Conservation (phyloP, 1,139 yeast species). For the Suhomyces bolitotheri region DNA sequence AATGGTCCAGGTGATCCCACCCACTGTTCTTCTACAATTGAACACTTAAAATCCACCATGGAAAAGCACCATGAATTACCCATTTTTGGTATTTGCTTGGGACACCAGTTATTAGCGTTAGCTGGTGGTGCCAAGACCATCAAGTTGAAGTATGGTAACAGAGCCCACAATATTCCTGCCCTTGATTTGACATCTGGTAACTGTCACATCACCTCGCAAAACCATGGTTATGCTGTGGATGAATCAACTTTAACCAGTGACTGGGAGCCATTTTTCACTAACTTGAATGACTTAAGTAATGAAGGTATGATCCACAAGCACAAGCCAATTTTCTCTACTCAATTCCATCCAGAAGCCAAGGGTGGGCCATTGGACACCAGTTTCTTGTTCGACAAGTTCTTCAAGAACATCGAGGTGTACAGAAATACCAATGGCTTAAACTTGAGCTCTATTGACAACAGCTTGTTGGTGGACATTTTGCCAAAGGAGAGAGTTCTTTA, state of each 20-base stretch:
- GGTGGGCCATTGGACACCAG: slow-evolving; percentile 97
- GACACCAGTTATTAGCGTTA: slow-evolving; percentile 92
- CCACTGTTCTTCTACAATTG: slow-evolving; percentile 80
- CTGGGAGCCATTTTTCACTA: slow-evolving; percentile 84
- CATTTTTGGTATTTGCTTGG: slow-evolving; percentile 94
- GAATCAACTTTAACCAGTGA: slow-evolving; percentile 70
- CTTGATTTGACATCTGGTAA: slow-evolving; percentile 84
- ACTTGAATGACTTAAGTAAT: slow-evolving; percentile 91
- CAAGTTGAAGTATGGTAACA: slow-evolving; percentile 94
- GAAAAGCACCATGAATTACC: slow-evolving; percentile 66
- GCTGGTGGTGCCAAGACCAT: slow-evolving; percentile 93
- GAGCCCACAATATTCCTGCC: slow-evolving; percentile 98
- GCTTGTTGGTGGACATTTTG: slow-evolving; percentile 73
- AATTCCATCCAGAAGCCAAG: slow-evolving; percentile 98
- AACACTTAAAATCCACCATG: slow-evolving; percentile 73
- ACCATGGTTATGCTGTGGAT: slow-evolving; percentile 98
- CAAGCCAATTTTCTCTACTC: slow-evolving; percentile 91
- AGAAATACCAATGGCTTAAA: slow-evolving; percentile 46
- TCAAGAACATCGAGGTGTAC: slow-evolving; percentile 64
- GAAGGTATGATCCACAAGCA: slow-evolving; percentile 93
- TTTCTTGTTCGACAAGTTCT: slow-evolving; percentile 86
- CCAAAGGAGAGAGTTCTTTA: slow-evolving; percentile 78
- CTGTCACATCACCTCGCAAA: slow-evolving; percentile 96
- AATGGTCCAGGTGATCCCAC: slow-evolving; percentile 99
- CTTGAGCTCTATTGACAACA: slow-evolving; percentile 47